phyloP scores from a whole-genome alignment of 768 basidiomycete species.

The Sistotremastrum niveocremeum region DNA sequence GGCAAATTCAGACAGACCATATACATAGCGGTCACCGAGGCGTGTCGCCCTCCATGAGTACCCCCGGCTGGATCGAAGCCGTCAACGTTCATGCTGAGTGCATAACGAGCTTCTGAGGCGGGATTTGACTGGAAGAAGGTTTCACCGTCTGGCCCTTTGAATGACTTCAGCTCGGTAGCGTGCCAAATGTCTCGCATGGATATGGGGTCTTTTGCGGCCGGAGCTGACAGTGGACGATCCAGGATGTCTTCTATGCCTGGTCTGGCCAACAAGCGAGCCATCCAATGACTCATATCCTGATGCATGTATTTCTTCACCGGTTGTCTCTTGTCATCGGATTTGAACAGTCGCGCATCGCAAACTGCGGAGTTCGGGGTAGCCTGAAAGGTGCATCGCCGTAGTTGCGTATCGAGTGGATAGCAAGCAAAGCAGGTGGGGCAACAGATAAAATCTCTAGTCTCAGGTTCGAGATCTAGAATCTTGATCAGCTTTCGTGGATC shows the following conservation, averaged over 20 bases:
- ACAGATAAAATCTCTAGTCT: too few relatives aligned
- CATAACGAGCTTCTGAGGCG: slow-evolving; percentile 13
- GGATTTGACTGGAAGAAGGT: slow-evolving; percentile 9
- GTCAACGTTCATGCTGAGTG: slow-evolving; percentile 21
- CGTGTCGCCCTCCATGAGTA: slow-evolving; percentile 12
- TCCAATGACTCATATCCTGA: too few relatives aligned
- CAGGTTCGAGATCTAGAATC: too few relatives aligned
- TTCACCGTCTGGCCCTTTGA: slow-evolving; percentile 16
- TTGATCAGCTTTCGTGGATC: too few relatives aligned
- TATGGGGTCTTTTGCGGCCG: too few relatives aligned
- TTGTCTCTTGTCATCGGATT: too few relatives aligned
- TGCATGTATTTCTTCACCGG: too few relatives aligned
- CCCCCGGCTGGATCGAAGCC: slow-evolving; percentile 23
- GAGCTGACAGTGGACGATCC: slow-evolving; percentile 6
- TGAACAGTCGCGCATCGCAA: too few relatives aligned
- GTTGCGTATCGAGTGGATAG: too few relatives aligned
- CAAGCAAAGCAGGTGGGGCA: too few relatives aligned
- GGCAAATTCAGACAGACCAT: slow-evolving; percentile 27
- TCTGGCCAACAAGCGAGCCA: slow-evolving; percentile 13
- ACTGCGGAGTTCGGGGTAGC: too few relatives aligned
- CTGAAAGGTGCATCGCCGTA: too few relatives aligned
- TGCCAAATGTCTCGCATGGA: slow-evolving; percentile 22
- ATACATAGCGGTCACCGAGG: slow-evolving; percentile 19
- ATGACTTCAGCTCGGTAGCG: slow-evolving; percentile 10
- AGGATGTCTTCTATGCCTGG: slow-evolving; percentile 14